Evolutionary conservation across 1,284 basidiomycete genomes (phyloP).

Genomic region (Jaminaea rosea): DNA sequence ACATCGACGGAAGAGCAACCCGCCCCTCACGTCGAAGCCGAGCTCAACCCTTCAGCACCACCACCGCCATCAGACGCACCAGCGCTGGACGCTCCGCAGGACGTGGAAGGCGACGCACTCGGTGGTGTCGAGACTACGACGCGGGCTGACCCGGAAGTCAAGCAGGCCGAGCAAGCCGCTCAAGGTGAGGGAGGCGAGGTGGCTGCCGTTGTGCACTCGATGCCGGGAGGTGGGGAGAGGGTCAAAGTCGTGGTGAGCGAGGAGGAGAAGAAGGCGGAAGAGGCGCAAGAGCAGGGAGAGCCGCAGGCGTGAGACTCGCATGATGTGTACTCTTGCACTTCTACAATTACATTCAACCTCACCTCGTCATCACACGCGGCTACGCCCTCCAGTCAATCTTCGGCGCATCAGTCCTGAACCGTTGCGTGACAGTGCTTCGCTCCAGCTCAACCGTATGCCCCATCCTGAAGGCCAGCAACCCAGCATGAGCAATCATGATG

Average conservation of each 20-base stretch:
- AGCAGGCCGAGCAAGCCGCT: background rate
- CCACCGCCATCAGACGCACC: too few relatives aligned
- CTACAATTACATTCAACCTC: too few relatives aligned
- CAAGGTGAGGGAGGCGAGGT: background rate
- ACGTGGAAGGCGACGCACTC: background rate
- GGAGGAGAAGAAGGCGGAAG: background rate
- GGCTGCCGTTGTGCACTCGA: background rate
- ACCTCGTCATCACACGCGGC: too few relatives aligned
- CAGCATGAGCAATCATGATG: slow-evolving; percentile 99
- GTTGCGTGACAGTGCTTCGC: slow-evolving; percentile 42
- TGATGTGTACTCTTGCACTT: too few relatives aligned
- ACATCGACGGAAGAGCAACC: too few relatives aligned
- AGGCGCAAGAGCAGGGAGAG: too few relatives aligned
- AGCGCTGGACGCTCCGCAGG: background rate
- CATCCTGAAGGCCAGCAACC: slow-evolving; percentile 83
- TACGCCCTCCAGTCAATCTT: too few relatives aligned
- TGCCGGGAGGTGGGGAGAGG: background rate
- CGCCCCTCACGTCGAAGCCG: background rate
- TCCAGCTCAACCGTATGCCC: slow-evolving; percentile 51
- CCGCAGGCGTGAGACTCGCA: too few relatives aligned
- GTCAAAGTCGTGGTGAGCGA: slow-evolving; percentile 1
- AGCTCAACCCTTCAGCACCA: too few relatives aligned
- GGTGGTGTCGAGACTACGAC: background rate
- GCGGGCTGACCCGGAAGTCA: background rate
- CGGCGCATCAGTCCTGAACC: slow-evolving; percentile 43